Evolutionary conservation across 257 asterid genomes (phyloP), one percentile per base, ranked within the genome.

Genomic region (Nicotiana knightiana): DNA sequence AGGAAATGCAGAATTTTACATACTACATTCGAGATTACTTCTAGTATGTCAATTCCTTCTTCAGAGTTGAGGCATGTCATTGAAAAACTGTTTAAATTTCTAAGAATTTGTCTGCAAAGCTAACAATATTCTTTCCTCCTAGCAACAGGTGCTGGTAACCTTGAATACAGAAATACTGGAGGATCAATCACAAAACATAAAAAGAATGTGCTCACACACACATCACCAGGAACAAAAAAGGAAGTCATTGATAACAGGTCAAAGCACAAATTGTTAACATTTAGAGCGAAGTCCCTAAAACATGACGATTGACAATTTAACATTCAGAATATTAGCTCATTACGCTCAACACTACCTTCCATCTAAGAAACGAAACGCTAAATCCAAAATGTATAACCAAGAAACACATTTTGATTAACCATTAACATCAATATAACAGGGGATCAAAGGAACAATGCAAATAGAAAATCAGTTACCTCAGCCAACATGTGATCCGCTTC

Each of bases 401-500:
- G 16, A 73, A 48, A 73, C 79, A 48, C 8, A 21, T 21, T 21
- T 21, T 21, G 24, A 21, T 21, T 21, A 24, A 46, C 21, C 7
- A 71, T 46, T 43, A 46, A 71, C 37, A 71, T 71, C 79, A 71
- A 46, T 58, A 71, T 2, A 13, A 3, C 9, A 21, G 61, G 79
- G 61, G 0, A 0, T 0, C 39, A 71, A 46, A 48, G 43, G 79
- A 2, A 70, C 58, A 70, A 15, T 70, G 62, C 1, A 4, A 39
- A 79, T 58, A 16, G 21, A 59, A 54, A 21, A 67, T 54, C 33
- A 30, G 82, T 81, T 87, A 91, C 98, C 97, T 94, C 93, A 65
- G 97, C 91, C 87, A 94, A 85, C 99, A 96, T 96, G 87, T 93
- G 98, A 88, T 96, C 99, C 16, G 98, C 99, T 89, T 96, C 99